Evolutionary conservation across 179 eudicot genomes (phyloP).

Genomic region (Patellifolia procumbens): DNA sequence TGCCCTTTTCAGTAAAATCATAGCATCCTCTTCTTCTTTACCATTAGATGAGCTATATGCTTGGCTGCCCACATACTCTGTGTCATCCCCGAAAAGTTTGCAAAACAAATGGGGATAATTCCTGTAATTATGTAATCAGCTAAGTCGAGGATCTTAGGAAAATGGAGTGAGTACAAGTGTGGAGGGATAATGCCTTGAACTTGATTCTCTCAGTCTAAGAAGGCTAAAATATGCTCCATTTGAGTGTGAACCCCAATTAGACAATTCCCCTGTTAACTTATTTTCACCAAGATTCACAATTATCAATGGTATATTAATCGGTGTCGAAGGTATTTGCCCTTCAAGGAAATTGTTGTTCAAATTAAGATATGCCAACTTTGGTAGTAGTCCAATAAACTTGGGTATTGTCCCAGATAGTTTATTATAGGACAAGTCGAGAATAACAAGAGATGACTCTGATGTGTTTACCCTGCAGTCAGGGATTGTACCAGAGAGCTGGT

Average conservation of each 20-base stretch:
- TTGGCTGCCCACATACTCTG: too few species aligned
- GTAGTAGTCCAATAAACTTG: slow-evolving; percentile 12
- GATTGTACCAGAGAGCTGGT: slow-evolving; percentile 33
- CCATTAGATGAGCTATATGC: too few species aligned
- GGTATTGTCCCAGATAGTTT: slow-evolving; percentile 29
- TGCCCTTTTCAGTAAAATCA: too few species aligned
- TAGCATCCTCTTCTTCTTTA: too few species aligned
- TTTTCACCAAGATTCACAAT: slow-evolving; percentile 40
- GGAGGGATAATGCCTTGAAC: slow-evolving; percentile 35
- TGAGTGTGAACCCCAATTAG: slow-evolving; percentile 22
- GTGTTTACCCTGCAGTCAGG: slow-evolving; percentile 41
- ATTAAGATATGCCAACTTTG: slow-evolving; percentile 1
- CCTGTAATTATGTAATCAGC: slow-evolving; percentile 35
- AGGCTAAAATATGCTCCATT: background rate
- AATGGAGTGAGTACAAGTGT: slow-evolving; percentile 22
- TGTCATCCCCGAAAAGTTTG: slow-evolving; percentile 29
- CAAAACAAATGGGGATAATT: slow-evolving; percentile 36
- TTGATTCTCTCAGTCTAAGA: slow-evolving; percentile 24
- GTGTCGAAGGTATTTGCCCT: slow-evolving; percentile 22
- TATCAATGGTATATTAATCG: background rate
- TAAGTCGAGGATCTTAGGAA: slow-evolving; percentile 34
- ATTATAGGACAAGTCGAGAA: slow-evolving; percentile 29
- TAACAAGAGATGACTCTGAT: too few species aligned
- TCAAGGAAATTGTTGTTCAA: slow-evolving; percentile 27
- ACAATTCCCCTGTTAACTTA: slow-evolving; percentile 27